Evolutionary conservation across 2,329 filamentous ascomycete genomes (phyloP).

Genomic region (Verticillium nubilum): DNA sequence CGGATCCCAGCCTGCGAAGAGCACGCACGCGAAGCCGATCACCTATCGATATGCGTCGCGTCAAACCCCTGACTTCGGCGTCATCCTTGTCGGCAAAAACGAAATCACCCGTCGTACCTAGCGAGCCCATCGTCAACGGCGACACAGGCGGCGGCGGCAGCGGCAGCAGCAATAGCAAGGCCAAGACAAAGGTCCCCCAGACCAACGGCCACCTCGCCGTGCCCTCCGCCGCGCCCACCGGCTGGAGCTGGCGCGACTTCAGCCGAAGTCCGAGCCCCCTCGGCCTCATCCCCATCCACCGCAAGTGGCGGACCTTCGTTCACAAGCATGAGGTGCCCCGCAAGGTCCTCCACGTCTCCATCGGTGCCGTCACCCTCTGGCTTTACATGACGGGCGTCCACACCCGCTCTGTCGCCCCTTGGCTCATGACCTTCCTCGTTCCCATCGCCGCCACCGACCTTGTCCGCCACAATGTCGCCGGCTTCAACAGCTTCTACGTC

Average conservation of each 20-base stretch:
- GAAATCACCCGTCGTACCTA: slow-evolving; percentile 16
- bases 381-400: slow-evolving; percentile 79
- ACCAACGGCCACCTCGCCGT: slow-evolving; percentile 69
- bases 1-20: slow-evolving; percentile 43
- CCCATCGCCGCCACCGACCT: slow-evolving; percentile 81
- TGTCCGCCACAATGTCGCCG: slow-evolving; percentile 73
- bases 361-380: slow-evolving; percentile 87
- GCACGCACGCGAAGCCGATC: slow-evolving; percentile 69
- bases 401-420: slow-evolving; percentile 72
- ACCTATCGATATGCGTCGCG: slow-evolving; percentile 48
- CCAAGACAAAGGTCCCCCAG: slow-evolving; percentile 18
- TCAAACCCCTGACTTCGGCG: slow-evolving; percentile 46
- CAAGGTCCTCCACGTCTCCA: slow-evolving; percentile 90
- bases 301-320: slow-evolving; percentile 84
- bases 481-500: slow-evolving; percentile 85
- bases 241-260: slow-evolving; percentile 79
- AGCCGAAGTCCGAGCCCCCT: slow-evolving; percentile 89
- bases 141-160: slow-evolving; percentile 13
- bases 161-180: slow-evolving; percentile 26
- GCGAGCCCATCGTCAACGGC: slow-evolving; percentile 14
- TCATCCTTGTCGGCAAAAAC: slow-evolving; percentile 31
- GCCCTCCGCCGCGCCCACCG: slow-evolving; percentile 46
- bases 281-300: slow-evolving; percentile 90
- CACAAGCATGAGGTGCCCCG: slow-evolving; percentile 97
- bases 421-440: slow-evolving; percentile 72